A percentile compares a stretch with the other conserved stretches of the same genome.
These are phyloP conservation scores for Wickerhamiella bombiphila DNA, from an alignment of 805 yeast genomes.

Conservation along the genomic window DNA sequence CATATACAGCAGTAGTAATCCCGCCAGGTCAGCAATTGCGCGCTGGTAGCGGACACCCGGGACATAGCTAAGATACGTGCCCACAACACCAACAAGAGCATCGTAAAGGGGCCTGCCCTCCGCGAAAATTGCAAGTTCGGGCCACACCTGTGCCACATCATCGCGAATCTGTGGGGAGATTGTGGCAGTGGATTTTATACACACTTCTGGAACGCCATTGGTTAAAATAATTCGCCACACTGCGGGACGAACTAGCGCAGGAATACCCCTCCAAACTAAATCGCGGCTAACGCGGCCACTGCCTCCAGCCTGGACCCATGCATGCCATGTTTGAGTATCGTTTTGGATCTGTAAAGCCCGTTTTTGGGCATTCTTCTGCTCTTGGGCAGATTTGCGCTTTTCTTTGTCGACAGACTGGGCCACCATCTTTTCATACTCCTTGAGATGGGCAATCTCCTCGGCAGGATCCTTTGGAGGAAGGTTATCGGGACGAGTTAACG, in stretches of 20 bases:
- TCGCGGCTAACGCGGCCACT: constrained; percentile 30
- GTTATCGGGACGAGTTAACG: constrained; percentile 47
- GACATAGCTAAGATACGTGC: constrained; percentile 22
- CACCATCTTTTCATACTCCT: constrained; percentile 34
- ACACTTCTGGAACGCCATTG: neutral
- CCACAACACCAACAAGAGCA: constrained; percentile 24
- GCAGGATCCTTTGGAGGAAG: constrained; percentile 47
- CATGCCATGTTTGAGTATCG: constrained; percentile 28
- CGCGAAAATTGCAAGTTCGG: constrained; percentile 28
- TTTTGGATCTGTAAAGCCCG: constrained; percentile 14
- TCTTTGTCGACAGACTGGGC: constrained; percentile 25
- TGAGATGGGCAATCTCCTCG: constrained; percentile 41
- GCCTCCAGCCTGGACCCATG: constrained; percentile 19
- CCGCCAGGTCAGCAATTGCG: constrained; percentile 29
- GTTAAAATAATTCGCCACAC: constrained; percentile 37
- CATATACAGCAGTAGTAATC: constrained; percentile 28
- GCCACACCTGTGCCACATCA: constrained; percentile 24
- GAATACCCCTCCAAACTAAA: constrained; percentile 49
- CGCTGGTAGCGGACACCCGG: constrained; percentile 24
- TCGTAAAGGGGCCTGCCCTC: constrained; percentile 23
- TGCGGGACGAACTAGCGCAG: constrained; percentile 29
- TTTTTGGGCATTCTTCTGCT: constrained; percentile 13
- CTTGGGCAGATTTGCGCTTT: constrained; percentile 24
- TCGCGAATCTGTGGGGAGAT: constrained; percentile 3
- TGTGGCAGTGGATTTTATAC: neutral